Base-by-base conservation (phyloP, 352 stramenopile species). In the Thraustotheca clavata region DNA sequence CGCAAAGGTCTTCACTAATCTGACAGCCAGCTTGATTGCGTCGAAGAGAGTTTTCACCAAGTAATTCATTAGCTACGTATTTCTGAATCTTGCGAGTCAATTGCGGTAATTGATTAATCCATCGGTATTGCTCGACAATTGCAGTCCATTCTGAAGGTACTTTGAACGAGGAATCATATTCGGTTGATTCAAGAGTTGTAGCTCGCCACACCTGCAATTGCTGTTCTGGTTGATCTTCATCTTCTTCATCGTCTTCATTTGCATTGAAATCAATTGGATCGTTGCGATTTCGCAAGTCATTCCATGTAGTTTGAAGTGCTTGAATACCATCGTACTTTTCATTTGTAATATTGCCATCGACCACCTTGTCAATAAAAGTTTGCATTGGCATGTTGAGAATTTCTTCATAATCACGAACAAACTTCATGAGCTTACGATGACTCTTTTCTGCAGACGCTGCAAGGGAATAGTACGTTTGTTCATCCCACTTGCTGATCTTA, bases 401-500 rank as follows among this genome's bases (percentile, higher is more conserved):
- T 9, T 86, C 75, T 46, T 82, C 67, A 60, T 97, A 96, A 69
- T 98, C 78, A 16, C 87, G 80, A 9, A 99, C 76, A 55, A 98
- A 93, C 75, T 98, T 98, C 85, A 97, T 97, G n/a, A 99, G 72
- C 72, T 98, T 98, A 34, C 93, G 83, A 70, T 99, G 96, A 35
- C 97, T 99, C 68, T 98, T 98, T 63, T 99, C 93, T 0, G 93
- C 94, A 5, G 95, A 98, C 59, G 98, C 97, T 9, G 92, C 93
- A 22, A 99, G 75, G 36, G 97, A 97, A 79, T 99, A 99, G 72
- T 99, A 99, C 26, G 95, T 99, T 73, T 99, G 97, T 62, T 99
- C 96, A 70, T 99, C 98, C 98, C 98, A 99, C 52, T 97, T 97
- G 32, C 86, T 94, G 32, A 99, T 90, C 67, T 98, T 99, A 33